phyloP scores from a whole-genome alignment of 1,284 basidiomycete species.

The Singerocomus inundabilis region DNA sequence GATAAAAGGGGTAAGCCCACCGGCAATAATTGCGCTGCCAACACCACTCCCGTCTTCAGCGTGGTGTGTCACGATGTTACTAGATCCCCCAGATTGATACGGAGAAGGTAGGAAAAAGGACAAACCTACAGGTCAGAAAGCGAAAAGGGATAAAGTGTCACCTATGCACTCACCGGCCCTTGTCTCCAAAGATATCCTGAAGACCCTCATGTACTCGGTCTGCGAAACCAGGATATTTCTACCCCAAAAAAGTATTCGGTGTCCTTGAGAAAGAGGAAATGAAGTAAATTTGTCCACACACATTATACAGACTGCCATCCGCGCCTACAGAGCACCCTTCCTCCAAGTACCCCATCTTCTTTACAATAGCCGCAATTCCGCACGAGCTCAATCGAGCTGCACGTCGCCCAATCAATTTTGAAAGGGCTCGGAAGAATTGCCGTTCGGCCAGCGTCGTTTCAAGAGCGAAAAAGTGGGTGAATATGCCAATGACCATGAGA shows the following conservation, averaged over 20 bases:
- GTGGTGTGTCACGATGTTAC: constrained; percentile 85
- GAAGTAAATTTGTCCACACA: constrained; percentile 39
- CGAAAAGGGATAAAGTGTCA: neutral
- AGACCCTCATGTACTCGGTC: constrained; percentile 88
- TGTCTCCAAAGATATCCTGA: constrained; percentile 90
- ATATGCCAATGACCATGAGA: constrained; percentile 94
- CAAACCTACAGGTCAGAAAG: neutral
- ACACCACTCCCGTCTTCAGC: constrained; percentile 96
- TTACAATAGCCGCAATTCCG: constrained; percentile 92
- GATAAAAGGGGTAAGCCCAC: constrained; percentile 42
- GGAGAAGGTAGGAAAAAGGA: neutral
- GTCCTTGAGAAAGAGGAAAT: constrained; percentile 3
- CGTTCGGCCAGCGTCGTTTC: constrained; percentile 94
- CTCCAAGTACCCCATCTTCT: constrained; percentile 89
- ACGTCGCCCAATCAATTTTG: constrained; percentile 85
- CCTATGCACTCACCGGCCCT: constrained; percentile 65
- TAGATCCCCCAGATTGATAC: constrained; percentile 24
- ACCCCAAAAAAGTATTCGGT: constrained; percentile 9
- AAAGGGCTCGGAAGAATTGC: constrained; percentile 92
- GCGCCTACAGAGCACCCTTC: constrained; percentile 88
- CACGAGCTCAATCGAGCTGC: constrained; percentile 88
- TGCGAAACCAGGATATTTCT: constrained; percentile 96
- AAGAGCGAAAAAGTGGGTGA: constrained; percentile 92
- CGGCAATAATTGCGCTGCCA: constrained; percentile 94
- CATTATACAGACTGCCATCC: constrained; percentile 91